Evolutionary conservation across 768 basidiomycete genomes (phyloP).

Genomic region (Agaricus blazei): DNA sequence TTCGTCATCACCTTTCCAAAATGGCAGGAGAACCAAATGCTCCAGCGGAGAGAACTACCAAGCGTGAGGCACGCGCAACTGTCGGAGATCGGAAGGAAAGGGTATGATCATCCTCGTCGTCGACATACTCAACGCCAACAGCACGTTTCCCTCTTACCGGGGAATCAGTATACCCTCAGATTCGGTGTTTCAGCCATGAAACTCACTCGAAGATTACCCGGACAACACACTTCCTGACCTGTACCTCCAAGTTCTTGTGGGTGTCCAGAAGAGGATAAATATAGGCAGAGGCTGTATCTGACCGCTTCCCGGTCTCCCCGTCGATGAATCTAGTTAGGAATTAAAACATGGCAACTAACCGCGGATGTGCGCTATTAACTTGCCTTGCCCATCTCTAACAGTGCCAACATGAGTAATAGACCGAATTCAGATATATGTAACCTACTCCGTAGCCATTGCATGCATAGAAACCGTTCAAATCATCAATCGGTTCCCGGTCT

Average conservation of each 20-base stretch:
- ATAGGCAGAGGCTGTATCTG: conserved; percentile 49
- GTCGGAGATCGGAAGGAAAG: conserved; percentile 16
- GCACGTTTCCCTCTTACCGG: conserved; percentile 31
- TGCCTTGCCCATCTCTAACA: conserved; percentile 52
- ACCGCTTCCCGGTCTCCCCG: conserved; percentile 44
- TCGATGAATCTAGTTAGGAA: conserved; percentile 45
- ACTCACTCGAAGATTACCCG: conserved; percentile 46
- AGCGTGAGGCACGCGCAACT: conserved; percentile 31
- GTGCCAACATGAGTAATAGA: neutral
- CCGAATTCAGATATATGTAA: neutral
- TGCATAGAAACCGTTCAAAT: neutral
- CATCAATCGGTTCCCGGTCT: neutral
- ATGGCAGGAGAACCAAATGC: conserved; percentile 54
- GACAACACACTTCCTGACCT: conserved; percentile 36
- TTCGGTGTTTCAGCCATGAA: neutral
- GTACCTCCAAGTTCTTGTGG: conserved; percentile 37
- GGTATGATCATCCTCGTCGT: conserved; percentile 24
- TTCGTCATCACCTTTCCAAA: conserved; percentile 33
- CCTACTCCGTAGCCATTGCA: neutral
- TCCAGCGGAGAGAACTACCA: conserved; percentile 48
- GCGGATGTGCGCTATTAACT: conserved; percentile 5
- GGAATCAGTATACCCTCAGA: neutral
- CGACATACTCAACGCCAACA: conserved; percentile 49
- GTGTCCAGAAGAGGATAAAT: conserved; percentile 39
- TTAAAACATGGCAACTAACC: neutral